Base-by-base conservation (phyloP, 768 basidiomycete species). In the Panellus pusillus region DNA sequence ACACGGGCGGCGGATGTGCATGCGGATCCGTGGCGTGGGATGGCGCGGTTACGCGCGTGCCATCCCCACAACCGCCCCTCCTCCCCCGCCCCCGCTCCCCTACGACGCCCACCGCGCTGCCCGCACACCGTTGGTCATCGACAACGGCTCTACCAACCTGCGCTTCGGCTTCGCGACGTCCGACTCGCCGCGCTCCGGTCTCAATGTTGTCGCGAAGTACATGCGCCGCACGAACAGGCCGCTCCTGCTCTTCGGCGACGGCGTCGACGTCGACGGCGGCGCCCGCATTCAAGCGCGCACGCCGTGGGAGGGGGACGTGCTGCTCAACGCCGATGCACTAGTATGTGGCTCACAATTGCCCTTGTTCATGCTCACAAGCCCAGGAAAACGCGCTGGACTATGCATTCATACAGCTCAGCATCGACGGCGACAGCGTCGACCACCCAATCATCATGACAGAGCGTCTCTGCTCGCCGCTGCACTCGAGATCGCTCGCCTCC, bases 321-420 rank as follows among this genome's bases (percentile, higher is more conserved):
- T 98, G 43, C 78, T 93, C 62, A 94, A 93, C 70, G 91, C 89
- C 61, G 97, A 98, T 71, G 87, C 92, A 20, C 74, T 98, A 79
- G 96, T 98, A 72, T 72, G 91, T n/a, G n/a, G n/a, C n/a, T 78
- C 27, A 18, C 8, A 39, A 5, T 47, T 50, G 50, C 2, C 39
- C n/a, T n/a, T n/a, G n/a, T n/a, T n/a, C n/a, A 51, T 53, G 36
- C 44, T 66, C 44, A 55, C 48, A 43, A 70, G 62, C 68, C 62
- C 76, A 98, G 96, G 97, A 99, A 79, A 86, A 92, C 67, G 91
- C 91, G 7, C 74, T 99, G 50, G 97, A 99, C 73, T 94, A 89
- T 70, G 86, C 89, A 29, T 93, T 98, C 66, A 77, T 93, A 53
- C 84, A 87, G 47, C 78, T 99, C 12, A 92, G 93, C 2, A 86